Evolutionary conservation across 441 rosid species (phyloP).

Genomic region (Populus hybrid): DNA sequence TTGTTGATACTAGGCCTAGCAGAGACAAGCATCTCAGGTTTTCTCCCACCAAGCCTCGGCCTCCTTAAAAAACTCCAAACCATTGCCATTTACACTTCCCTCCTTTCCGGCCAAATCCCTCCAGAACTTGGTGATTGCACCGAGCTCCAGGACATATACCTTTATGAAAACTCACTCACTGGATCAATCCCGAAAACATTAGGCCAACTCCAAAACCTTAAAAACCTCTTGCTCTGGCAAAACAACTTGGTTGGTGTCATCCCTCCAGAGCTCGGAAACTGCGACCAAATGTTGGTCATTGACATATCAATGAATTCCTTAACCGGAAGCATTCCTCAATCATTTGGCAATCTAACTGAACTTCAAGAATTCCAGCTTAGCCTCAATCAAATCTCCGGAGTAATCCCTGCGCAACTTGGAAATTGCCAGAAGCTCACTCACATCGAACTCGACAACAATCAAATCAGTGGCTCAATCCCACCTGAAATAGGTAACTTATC

Average conservation of each 20-base stretch:
- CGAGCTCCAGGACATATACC: slow-evolving; percentile 66
- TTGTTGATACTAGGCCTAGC: slow-evolving; percentile 80
- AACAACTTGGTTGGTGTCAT: slow-evolving; percentile 65
- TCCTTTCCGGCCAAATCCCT: slow-evolving; percentile 70
- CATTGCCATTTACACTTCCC: slow-evolving; percentile 71
- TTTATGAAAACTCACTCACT: slow-evolving; percentile 74
- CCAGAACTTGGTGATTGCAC: slow-evolving; percentile 79
- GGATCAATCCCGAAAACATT: slow-evolving; percentile 78
- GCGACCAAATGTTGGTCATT: slow-evolving; percentile 57
- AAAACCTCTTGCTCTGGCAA: slow-evolving; percentile 65
- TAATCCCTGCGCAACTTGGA: slow-evolving; percentile 61
- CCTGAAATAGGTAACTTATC: slow-evolving; percentile 46
- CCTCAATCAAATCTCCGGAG: slow-evolving; percentile 74
- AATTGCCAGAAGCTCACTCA: slow-evolving; percentile 61
- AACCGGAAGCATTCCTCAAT: slow-evolving; percentile 69
- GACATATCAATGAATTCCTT: slow-evolving; percentile 72
- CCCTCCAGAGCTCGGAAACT: slow-evolving; percentile 62
- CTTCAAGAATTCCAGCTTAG: slow-evolving; percentile 87
- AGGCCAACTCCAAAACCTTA: slow-evolving; percentile 56
- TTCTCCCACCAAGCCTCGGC: slow-evolving; percentile 65
- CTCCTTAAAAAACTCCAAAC: slow-evolving; percentile 66
- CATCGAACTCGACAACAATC: slow-evolving; percentile 80
- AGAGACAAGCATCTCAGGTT: slow-evolving; percentile 86
- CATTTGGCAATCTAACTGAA: slow-evolving; percentile 58
- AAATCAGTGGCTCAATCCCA: slow-evolving; percentile 58